Base-by-base conservation (phyloP, 495 filamentous ascomycete species). In the Neurospora tetraspora region DNA sequence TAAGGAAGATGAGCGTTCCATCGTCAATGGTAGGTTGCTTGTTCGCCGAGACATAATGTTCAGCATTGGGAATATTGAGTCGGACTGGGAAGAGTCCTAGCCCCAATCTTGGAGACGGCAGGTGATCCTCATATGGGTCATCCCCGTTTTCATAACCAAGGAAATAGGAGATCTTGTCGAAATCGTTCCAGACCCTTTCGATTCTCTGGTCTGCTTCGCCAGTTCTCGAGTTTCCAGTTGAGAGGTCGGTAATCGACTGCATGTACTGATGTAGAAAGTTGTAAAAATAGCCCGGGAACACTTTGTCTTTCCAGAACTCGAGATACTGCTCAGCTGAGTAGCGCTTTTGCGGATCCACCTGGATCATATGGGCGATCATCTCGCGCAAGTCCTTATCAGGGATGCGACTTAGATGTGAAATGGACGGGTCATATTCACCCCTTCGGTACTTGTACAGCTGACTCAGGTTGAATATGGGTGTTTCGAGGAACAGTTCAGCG, bases 251-350 rank as follows among this genome's bases (percentile, higher is more conserved):
- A 77, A 99, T 93, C 47, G 96, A 85, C 75, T 91, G 93, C 93
- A 99, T 97, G 80, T 98, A 97, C 74, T 97, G 93, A 78, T 99
- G 96, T 39, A 99, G 87, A 78, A 98, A 97, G 81, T 88, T 96
- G 86, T 97, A 97, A 73, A 98, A 99, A 78, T 97, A 98, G 53
- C 93, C 89, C 2, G 96, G 96, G 73, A 99, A 99, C 3, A 94
- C 92, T 80, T 96, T 98, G 43, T 86, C 85, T 73, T 93, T 90
- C 90, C 92, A 98, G 77, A 96, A 93, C 38, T 95, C 93, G 16
- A 99, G 82, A 77, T 97, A 98, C 78, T 98, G 92, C 68, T 98
- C 94, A 10, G 95, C 96, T 20, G 94, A 94, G 78, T 96, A 94
- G 75, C 96, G 88, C 71, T 92, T 92, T 77, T 97, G 90, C 4